Percentiles rank a stretch among this genome's conserved stretches.
Conservation (phyloP, 2,329 filamentous ascomycete genomes). For the Fusarium falciforme region DNA sequence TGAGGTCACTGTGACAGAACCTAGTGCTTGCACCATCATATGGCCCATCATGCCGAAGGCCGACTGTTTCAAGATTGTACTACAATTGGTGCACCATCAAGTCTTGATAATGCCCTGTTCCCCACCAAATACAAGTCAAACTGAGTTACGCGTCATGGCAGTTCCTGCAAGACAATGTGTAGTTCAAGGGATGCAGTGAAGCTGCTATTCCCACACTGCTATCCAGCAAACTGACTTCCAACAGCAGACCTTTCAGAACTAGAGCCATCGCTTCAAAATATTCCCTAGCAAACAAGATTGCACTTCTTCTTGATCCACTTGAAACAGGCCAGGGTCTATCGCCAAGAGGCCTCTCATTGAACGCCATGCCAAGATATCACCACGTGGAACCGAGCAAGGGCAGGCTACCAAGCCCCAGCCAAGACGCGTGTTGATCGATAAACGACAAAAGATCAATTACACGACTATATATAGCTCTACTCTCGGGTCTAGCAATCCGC, state of each 20-base stretch:
- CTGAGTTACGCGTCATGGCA: background rate
- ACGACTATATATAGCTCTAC: background rate
- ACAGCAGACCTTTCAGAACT: background rate
- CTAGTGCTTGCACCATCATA: background rate
- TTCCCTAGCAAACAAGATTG: background rate
- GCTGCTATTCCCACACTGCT: background rate
- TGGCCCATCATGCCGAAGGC: background rate
- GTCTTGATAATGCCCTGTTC: background rate
- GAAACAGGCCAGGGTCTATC: background rate
- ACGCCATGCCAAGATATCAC: slow-evolving; percentile 1
- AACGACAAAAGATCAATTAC: background rate
- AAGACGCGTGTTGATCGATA: background rate
- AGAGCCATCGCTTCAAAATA: background rate
- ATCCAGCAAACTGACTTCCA: background rate
- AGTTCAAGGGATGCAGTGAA: background rate
- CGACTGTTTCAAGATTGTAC: background rate
- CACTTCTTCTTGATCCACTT: background rate
- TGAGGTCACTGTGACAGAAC: background rate
- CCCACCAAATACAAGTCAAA: background rate
- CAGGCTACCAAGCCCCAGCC: background rate
- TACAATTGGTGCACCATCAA: background rate
- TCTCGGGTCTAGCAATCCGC: background rate
- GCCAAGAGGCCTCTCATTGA: background rate
- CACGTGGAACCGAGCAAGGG: slow-evolving; percentile 8
- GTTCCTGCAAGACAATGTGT: background rate